Evolutionary conservation across 2,329 filamentous ascomycete species (phyloP).

Genomic region (Aspergillus awamori): DNA sequence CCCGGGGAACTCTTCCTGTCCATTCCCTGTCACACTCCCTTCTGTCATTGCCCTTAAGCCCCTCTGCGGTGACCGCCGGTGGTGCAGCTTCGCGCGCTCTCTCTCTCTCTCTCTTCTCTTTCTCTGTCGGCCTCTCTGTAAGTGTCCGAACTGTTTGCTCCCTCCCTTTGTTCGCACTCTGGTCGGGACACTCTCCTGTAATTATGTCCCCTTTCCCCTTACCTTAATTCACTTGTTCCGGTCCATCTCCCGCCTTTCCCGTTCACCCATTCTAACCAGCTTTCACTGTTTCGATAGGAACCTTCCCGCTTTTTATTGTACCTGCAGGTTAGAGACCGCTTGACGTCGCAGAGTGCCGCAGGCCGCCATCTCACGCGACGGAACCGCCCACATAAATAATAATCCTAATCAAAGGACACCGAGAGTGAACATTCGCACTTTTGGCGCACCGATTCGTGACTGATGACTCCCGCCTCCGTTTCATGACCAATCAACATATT

Average conservation of each 20-base stretch:
- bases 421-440: conserved; percentile 9
- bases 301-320: conserved; percentile 2
- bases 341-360: conserved; percentile 26
- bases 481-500: conserved; percentile 17
- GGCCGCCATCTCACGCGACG: conserved; percentile 25
- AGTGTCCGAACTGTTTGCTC: conserved; percentile 8
- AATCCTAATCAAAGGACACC: neutral
- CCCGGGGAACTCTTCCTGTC: neutral
- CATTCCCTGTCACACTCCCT: conserved; percentile 1
- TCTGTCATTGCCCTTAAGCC: conserved; percentile 3
- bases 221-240: neutral
- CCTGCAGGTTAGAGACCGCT: conserved; percentile 14
- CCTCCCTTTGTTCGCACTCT: conserved; percentile 7
- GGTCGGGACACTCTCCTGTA: conserved; percentile 5
- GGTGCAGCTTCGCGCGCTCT: neutral
- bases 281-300: neutral
- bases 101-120: conserved; percentile 1
- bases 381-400: conserved; percentile 6
- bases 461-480: conserved; percentile 22
- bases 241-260: neutral
- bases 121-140: neutral
- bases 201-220: conserved; percentile 2
- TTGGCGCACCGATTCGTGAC: conserved; percentile 12
- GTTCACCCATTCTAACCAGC: neutral
- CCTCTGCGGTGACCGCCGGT: neutral